These are phyloP conservation scores for Syzygium malaccense DNA, from an alignment of 441 rosid genomes.

Conservation along the genomic window DNA sequence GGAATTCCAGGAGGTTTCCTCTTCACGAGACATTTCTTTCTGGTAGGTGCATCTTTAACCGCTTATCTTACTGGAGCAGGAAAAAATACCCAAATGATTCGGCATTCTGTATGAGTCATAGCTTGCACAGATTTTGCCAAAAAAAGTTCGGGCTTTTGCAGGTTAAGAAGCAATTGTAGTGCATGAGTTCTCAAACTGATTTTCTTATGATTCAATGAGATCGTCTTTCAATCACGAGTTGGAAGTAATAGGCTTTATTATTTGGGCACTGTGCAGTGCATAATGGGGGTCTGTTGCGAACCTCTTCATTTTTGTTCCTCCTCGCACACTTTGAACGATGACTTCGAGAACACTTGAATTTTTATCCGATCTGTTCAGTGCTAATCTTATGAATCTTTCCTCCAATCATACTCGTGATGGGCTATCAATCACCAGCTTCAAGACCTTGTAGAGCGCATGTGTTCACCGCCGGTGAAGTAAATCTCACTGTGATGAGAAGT, in stretches of 20 bases:
- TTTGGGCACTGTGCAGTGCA: background rate
- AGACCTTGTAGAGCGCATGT: no score
- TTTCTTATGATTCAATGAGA: background rate
- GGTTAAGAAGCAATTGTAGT: background rate
- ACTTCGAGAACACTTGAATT: no score
- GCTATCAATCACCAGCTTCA: no score
- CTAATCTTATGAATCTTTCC: no score
- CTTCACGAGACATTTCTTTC: background rate
- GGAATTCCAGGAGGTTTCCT: background rate
- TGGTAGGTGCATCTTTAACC: background rate
- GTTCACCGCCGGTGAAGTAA: no score
- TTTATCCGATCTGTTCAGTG: no score
- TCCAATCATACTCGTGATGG: no score
- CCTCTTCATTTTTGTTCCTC: background rate
- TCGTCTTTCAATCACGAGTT: background rate
- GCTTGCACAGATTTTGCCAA: background rate
- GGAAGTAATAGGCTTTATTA: background rate
- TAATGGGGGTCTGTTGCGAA: background rate
- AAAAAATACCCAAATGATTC: background rate
- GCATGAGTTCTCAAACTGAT: background rate
- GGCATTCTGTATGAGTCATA: background rate
- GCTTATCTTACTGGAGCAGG: background rate
- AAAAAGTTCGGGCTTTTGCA: background rate
- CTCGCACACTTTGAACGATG: no score
- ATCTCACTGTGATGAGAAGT: background rate